A percentile compares a stretch with the other conserved stretches of the same genome.
phyloP scores from a whole-genome alignment of 331 rosid genomes.

The Pyrus hybrid region DNA sequence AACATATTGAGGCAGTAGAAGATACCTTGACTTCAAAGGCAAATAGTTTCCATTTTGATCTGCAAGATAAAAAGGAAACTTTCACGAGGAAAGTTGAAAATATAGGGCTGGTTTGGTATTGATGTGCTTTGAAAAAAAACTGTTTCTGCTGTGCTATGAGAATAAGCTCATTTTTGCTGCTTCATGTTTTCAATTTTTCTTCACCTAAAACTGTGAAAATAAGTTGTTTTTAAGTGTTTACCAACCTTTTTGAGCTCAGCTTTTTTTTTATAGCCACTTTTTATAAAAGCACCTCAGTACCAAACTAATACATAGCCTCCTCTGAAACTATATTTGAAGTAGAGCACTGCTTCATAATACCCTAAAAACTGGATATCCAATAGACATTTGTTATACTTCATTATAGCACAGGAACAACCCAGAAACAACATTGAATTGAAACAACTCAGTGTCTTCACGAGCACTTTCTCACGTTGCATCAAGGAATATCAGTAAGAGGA shows the following conservation, averaged over 20 bases:
- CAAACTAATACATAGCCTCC: too few species aligned
- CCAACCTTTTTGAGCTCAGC: too few species aligned
- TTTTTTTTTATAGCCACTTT: too few species aligned
- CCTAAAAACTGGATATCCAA: neutral
- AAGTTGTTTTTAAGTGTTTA: too few species aligned
- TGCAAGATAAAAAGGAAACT: conserved; percentile 30
- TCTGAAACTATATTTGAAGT: neutral
- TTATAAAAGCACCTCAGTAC: too few species aligned
- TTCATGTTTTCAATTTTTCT: too few species aligned
- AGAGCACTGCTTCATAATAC: neutral
- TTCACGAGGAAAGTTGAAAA: neutral
- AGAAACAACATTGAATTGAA: too few species aligned
- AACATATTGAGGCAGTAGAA: conserved; percentile 12
- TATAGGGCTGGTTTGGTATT: too few species aligned
- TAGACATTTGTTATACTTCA: neutral
- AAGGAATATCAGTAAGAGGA: neutral
- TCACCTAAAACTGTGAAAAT: too few species aligned
- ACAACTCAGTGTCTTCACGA: neutral
- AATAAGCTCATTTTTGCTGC: too few species aligned
- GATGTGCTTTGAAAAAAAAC: too few species aligned
- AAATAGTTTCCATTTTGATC: conserved; percentile 55
- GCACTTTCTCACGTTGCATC: neutral
- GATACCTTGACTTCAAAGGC: conserved; percentile 45
- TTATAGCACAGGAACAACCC: neutral
- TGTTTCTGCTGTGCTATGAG: too few species aligned